Base-by-base conservation (phyloP, 306 rosid genomes). In the Trifolium subterraneum region DNA sequence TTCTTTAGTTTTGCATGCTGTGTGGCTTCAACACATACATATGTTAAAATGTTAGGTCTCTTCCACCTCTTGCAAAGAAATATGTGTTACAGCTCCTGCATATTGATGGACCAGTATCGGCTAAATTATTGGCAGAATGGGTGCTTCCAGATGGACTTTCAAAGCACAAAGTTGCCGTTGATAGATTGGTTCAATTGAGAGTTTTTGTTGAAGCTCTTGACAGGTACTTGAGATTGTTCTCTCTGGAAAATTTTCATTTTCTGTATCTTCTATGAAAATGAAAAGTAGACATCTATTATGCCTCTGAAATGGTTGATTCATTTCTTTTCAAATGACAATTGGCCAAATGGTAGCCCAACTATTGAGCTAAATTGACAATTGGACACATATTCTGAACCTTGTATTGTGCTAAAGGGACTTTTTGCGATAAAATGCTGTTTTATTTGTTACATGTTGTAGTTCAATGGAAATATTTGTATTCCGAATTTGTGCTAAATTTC, bases 61-160 rank as follows among this genome's bases (percentile, higher is more conserved):
- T 94, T 81, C 93, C 96, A 5, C 97, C 98, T 6, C 85, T 94
- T 19, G 98, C 90, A 19, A 94, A 91, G 90, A 94, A 83, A 82
- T 94, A 91, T 29, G 92, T 88, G 35, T 63, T 94, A 59, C 98
- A 94, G 79, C 79, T 88, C 82, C 76, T 94, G 23, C 90, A 82
- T 73, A 74, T 90, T 75, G 96, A 91, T 68, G 81, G 48, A 73
- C 80, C 87, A 1, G 88, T 94, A 50, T 42, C 85, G 11, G 90
- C 93, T 78, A 91, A 88, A 75, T 81, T 92, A 33, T 84, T 94
- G 88, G 88, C 85, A 83, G 97, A 90, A 80, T 91, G 98, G 98
- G 95, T 94, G 81, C 89, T 94, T 61, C 84, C 93, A 0, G 98
- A 91, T 84, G 97, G 97, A 50, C 75, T 52, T 68, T 88, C 98